Evolutionary conservation across 2,329 filamentous ascomycete genomes (phyloP), one percentile per base, ranked within the genome.

Genomic region (Furcasterigmium furcatum): DNA sequence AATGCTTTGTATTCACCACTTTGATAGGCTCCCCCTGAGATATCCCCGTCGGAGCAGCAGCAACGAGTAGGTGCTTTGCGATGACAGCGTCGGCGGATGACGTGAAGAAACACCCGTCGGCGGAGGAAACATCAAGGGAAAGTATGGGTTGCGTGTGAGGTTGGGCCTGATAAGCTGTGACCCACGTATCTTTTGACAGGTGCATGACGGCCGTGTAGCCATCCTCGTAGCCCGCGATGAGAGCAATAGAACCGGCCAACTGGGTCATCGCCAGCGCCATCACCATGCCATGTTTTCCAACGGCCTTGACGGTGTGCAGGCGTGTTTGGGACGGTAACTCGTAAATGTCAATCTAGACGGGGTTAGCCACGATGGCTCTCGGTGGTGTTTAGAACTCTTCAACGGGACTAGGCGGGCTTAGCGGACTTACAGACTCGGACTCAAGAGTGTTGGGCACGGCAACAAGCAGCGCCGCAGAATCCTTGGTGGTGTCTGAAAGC

Each of bases 161-260:
- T 54, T 85, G 80, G 14, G 78, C 73, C 16, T 75, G 71, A 63
- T 95, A 95, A 4, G 82, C 63, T 35, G 70, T 61, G 40, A 59
- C 56, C 76, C 78, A 80, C 43, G 53, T 20, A 6, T 61, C 63
- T 12, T 20, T n/a, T 25, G 66, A 63, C 34, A 83, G 77, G 24
- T 76, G 68, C 52, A 85, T 82, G 1, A 90, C 80, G 44, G 84
- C 81, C 2, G 82, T 82, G 44, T 85, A 77, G 2, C 94, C 94
- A 56, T 88, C 90, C 66, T 99, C 94, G 62, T 94, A 96, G 10
- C 87, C 92, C 3, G 85, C 83, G 9, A 87, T 67, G 7, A 96
- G 71, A 5, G 82, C 79, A 2, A 92, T 67, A 16, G 64, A 61
- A 13, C 62, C 65, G 29, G 68, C 53, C 5, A 71, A 64, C 48